phyloP scores from a whole-genome alignment of 202 grass and related monocot species.

The Brachypodium distachyon region DNA sequence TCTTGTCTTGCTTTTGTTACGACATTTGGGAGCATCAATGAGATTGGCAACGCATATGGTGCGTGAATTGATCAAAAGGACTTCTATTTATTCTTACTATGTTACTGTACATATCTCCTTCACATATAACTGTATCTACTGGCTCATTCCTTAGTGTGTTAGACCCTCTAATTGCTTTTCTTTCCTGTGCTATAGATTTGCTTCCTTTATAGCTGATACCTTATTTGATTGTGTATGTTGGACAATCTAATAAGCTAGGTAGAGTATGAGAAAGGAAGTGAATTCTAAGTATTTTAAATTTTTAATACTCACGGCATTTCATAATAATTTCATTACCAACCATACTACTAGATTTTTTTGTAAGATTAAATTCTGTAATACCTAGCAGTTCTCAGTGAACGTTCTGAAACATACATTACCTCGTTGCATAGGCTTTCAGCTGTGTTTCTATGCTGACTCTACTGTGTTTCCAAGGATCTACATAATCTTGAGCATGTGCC shows the following conservation, averaged over 20 bases:
- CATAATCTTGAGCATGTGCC: not conserved
- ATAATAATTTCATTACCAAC: not conserved
- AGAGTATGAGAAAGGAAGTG: not conserved
- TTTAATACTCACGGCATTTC: not conserved
- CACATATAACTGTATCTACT: not conserved
- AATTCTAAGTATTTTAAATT: conserved; percentile 5
- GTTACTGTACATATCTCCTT: not conserved
- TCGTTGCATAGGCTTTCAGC: not conserved
- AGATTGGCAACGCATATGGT: conserved; percentile 99
- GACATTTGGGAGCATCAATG: conserved; percentile 81
- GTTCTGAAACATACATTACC: not conserved
- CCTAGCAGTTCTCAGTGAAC: not conserved
- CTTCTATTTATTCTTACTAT: not conserved
- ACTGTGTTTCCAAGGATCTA: not conserved
- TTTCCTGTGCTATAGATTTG: not conserved
- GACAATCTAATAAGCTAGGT: conserved; percentile 4
- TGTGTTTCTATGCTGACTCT: not conserved
- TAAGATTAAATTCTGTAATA: not conserved
- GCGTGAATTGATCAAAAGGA: not conserved
- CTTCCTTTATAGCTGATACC: not conserved
- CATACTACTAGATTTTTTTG: not conserved
- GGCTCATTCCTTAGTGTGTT: not conserved
- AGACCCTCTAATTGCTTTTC: not conserved
- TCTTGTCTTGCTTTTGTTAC: conserved; percentile 80
- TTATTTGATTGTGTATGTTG: not conserved